Evolutionary conservation across 306 rosid species (phyloP).

Genomic region (Sechiopsis laciniata): DNA sequence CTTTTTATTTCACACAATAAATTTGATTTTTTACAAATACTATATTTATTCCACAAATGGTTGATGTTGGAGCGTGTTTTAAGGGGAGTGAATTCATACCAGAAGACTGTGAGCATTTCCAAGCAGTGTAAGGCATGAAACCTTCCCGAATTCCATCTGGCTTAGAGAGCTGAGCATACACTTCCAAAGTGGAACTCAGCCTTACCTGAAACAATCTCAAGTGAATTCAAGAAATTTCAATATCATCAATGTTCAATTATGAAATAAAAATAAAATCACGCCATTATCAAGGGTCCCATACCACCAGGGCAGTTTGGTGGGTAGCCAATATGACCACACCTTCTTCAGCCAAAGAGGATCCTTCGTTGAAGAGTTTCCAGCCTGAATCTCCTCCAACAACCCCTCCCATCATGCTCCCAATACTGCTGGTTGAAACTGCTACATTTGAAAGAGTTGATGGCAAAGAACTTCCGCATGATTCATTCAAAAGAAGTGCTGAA

Average conservation of each 20-base stretch:
- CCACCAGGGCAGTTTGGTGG: conserved; percentile 92
- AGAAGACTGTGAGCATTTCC: conserved; percentile 54
- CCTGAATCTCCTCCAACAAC: conserved; percentile 92
- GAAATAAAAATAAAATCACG: conserved; percentile 33
- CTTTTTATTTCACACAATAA: too few relatives aligned
- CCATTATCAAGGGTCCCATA: conserved; percentile 56
- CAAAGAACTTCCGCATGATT: conserved; percentile 50
- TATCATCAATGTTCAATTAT: conserved; percentile 27
- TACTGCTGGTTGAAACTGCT: conserved; percentile 56
- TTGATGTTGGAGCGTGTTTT: neutral
- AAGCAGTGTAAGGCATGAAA: conserved; percentile 92
- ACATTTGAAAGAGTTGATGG: conserved; percentile 51
- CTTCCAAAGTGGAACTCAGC: conserved; percentile 62
- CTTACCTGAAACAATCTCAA: conserved; percentile 53
- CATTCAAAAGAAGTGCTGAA: conserved; percentile 81
- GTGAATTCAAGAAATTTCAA: conserved; percentile 24
- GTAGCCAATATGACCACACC: conserved; percentile 92
- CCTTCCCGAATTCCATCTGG: conserved; percentile 93
- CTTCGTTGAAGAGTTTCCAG: conserved; percentile 95
- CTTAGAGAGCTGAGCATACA: conserved; percentile 70
- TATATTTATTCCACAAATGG: conserved; percentile 1
- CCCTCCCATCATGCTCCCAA: conserved; percentile 94
- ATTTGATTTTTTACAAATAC: neutral
- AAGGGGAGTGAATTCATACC: conserved; percentile 43
- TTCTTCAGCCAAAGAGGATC: conserved; percentile 74